phyloP scores from a whole-genome alignment of 441 rosid genomes.

The Gossypium schwendimanii region DNA sequence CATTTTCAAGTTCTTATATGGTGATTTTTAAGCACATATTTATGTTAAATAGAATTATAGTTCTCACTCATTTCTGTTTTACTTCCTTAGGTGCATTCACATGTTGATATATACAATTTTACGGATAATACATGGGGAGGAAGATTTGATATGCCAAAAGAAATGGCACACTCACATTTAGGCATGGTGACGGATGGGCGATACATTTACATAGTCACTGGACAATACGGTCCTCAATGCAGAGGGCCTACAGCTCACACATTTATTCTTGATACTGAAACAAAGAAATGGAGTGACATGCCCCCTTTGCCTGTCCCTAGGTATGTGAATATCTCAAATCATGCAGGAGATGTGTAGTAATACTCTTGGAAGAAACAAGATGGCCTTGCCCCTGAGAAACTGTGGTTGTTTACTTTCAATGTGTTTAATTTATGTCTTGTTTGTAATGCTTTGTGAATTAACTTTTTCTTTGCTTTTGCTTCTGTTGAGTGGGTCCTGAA shows the following conservation, averaged over 20 bases:
- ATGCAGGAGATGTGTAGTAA: not conserved
- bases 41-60: conserved; percentile 1
- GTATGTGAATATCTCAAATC: conserved; percentile 30
- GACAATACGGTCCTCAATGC: conserved; percentile 94
- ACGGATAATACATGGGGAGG: conserved; percentile 74
- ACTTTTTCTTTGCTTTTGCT: not conserved
- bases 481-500: not conserved
- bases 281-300: conserved; percentile 68
- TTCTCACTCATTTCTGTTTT: conserved; percentile 2
- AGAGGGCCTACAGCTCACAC: conserved; percentile 81
- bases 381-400: not conserved
- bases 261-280: conserved; percentile 72
- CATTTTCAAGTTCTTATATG: not conserved
- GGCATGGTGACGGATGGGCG: conserved; percentile 96
- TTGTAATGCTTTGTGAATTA: not conserved
- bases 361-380: not conserved
- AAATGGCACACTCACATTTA: conserved; percentile 98
- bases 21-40: not conserved
- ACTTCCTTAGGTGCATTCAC: conserved; percentile 66
- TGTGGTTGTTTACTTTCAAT: not conserved
- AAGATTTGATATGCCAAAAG: conserved; percentile 88
- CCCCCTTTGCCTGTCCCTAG: conserved; percentile 76
- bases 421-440: not conserved
- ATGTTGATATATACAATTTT: conserved; percentile 84
- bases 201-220: conserved; percentile 71